These are phyloP conservation scores for Paraleonurus japonicus DNA, from an alignment of 257 asterid genomes.

Conservation along the genomic window DNA sequence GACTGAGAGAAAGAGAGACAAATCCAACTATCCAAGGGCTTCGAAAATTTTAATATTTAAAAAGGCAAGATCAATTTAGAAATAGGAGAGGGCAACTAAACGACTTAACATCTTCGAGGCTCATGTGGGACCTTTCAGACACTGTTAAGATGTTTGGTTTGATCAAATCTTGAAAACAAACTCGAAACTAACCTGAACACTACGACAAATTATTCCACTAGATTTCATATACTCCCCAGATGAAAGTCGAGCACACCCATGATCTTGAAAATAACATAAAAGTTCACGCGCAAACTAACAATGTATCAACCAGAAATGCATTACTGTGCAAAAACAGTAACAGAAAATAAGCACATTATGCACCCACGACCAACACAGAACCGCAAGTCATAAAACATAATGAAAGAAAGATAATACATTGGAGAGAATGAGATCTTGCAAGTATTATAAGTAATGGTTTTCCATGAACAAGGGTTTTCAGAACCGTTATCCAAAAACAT, in stretches of 20 bases:
- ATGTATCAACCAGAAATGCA: neutral
- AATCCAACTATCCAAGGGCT: neutral
- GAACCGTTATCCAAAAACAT: conserved; percentile 24
- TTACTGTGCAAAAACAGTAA: neutral
- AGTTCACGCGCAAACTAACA: neutral
- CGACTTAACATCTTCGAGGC: neutral
- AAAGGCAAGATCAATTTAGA: neutral
- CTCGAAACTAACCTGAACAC: neutral
- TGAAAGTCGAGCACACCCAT: neutral
- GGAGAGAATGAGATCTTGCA: conserved; percentile 16
- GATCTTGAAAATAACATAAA: neutral
- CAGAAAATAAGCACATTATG: neutral
- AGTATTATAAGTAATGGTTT: conserved; percentile 19
- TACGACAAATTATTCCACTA: neutral
- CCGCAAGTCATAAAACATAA: neutral
- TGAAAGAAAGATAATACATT: neutral
- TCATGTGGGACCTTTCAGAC: neutral
- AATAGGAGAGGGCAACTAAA: neutral
- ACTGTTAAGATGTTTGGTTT: neutral
- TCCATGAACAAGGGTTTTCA: conserved; percentile 15
- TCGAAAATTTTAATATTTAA: neutral
- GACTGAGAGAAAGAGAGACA: too few species aligned
- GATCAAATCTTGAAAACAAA: neutral
- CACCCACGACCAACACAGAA: neutral
- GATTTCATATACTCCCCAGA: neutral